Evolutionary conservation across 305 asterid species (phyloP).

Genomic region (Solanum hybrid): DNA sequence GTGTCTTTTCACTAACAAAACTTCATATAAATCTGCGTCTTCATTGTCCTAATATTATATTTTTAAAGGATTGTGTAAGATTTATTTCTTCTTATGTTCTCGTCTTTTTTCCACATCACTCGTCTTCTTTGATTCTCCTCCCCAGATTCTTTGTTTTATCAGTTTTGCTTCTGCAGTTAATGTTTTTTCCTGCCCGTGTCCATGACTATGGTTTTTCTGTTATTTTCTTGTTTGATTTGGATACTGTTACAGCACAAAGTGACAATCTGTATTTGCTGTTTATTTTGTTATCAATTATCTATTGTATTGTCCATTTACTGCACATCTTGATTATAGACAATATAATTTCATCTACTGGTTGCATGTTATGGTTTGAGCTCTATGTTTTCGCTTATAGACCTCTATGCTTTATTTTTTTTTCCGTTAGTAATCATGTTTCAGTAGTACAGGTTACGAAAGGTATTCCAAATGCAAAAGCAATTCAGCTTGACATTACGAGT

Average conservation of each 20-base stretch:
- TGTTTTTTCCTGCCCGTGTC: background rate
- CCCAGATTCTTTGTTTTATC: background rate
- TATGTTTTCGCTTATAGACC: background rate
- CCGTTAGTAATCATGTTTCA: background rate
- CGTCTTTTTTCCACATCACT: background rate
- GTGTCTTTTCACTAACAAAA: background rate
- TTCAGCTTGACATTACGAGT: constrained; percentile 67
- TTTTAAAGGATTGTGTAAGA: background rate
- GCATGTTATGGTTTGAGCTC: background rate
- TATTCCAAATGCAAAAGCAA: constrained; percentile 62
- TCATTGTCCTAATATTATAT: background rate
- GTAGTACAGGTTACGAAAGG: constrained; percentile 54
- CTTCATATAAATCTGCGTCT: background rate
- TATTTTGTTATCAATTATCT: background rate
- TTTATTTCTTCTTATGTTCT: background rate
- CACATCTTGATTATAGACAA: background rate
- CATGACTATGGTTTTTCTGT: background rate
- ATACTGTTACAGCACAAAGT: background rate
- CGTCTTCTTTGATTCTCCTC: background rate
- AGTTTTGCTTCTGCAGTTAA: background rate
- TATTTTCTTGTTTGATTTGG: background rate
- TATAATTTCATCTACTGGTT: background rate
- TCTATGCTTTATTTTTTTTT: background rate
- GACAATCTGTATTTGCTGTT: background rate
- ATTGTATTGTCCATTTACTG: background rate